These are phyloP conservation scores for Cunninghamia lanceolata DNA, from an alignment of 75 land plant species.

Conservation along the genomic window DNA sequence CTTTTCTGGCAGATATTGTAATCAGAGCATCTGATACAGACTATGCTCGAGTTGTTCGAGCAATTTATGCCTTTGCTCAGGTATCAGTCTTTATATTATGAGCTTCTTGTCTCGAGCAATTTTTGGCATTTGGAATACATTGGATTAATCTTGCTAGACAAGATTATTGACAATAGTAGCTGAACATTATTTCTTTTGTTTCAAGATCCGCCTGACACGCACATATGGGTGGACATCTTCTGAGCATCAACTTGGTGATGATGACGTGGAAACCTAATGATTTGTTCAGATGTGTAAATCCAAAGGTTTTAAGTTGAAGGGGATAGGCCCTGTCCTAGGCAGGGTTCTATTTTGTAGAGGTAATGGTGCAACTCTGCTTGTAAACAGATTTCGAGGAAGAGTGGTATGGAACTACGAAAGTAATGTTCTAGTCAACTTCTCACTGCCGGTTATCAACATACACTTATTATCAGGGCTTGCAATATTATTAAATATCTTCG, in stretches of 20 bases:
- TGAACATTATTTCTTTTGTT: slow-evolving; percentile 2
- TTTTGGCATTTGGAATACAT: slow-evolving; percentile 3
- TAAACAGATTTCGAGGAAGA: neutral
- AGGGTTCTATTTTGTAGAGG: slow-evolving; percentile 1
- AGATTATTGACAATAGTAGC: neutral
- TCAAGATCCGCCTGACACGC: slow-evolving; percentile 59
- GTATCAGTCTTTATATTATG: slow-evolving; percentile 25
- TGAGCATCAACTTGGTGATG: slow-evolving; percentile 8
- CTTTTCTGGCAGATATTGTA: slow-evolving; percentile 87
- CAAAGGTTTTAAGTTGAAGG: neutral
- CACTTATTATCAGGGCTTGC: neutral
- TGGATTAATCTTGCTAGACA: neutral
- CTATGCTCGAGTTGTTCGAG: slow-evolving; percentile 86
- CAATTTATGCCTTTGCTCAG: slow-evolving; percentile 96
- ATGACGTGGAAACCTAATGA: neutral
- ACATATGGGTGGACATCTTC: slow-evolving; percentile 53
- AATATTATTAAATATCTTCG: neutral
- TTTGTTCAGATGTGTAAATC: neutral
- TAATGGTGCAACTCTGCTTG: neutral
- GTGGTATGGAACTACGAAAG: neutral
- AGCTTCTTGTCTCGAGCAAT: neutral
- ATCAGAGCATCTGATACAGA: slow-evolving; percentile 89
- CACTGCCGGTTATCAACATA: neutral
- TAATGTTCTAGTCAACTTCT: neutral
- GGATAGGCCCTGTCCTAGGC: neutral